phyloP scores from a whole-genome alignment of 352 stramenopile species.

The Phytophthora capsici region DNA sequence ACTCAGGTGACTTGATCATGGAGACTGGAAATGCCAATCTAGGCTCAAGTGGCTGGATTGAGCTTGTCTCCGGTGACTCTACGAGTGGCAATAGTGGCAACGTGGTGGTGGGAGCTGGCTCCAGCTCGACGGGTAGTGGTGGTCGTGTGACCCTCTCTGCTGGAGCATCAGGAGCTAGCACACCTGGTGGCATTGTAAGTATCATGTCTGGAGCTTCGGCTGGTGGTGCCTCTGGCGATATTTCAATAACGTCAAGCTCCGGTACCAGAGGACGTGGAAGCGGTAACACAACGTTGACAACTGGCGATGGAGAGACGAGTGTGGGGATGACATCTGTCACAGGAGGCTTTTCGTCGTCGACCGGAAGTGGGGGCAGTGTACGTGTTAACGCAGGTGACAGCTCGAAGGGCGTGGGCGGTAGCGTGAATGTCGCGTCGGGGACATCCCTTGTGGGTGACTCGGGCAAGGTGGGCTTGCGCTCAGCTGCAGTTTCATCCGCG shows the following conservation, averaged over 20 bases:
- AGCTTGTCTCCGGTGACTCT: constrained; percentile 22
- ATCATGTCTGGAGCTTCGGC: constrained; percentile 22
- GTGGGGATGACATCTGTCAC: too few relatives aligned
- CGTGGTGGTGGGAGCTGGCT: too few relatives aligned
- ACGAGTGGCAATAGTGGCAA: constrained; percentile 12
- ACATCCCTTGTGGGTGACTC: constrained; percentile 20
- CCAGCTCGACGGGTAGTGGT: constrained; percentile 19
- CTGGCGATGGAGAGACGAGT: too few relatives aligned
- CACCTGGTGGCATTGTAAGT: constrained; percentile 20
- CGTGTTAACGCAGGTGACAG: too few relatives aligned
- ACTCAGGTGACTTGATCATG: constrained; percentile 25
- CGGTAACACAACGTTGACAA: constrained; percentile 26
- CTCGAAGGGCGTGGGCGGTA: constrained; percentile 21
- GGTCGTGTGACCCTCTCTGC: constrained; percentile 21
- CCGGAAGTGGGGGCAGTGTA: too few relatives aligned
- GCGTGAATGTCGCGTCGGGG: constrained; percentile 28
- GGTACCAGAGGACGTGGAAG: constrained; percentile 21
- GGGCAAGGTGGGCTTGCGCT: constrained; percentile 23
- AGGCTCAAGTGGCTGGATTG: constrained; percentile 19
- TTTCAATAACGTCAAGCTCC: constrained; percentile 22
- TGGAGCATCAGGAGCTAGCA: constrained; percentile 17
- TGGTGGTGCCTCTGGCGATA: constrained; percentile 12
- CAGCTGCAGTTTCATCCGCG: constrained; percentile 20
- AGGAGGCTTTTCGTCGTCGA: constrained; percentile 31
- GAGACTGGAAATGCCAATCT: constrained; percentile 20